Evolutionary conservation across 2,329 filamentous ascomycete species (phyloP), one percentile per base, ranked within the genome.

Genomic region (Diaporthe caulivora): DNA sequence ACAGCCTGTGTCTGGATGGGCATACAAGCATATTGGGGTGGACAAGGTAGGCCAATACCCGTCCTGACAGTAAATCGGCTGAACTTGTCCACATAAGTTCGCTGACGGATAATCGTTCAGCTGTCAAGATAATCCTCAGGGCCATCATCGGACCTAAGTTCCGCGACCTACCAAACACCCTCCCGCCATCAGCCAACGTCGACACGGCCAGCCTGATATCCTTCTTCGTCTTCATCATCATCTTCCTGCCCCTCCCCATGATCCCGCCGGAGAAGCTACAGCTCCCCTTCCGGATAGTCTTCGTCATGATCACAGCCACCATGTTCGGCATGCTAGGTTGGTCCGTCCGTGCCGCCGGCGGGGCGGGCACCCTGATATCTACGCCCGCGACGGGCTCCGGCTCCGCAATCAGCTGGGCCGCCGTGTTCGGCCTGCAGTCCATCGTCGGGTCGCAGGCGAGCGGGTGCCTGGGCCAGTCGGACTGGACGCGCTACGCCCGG

Each of bases 401-500:
- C 10, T 80, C 79, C 72, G 79, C 76, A 37, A 65, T 80, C 29
- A 79, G 77, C 70, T 81, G 78, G 80, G 79, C 78, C 51, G 75
- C 78, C 2, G 74, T 80, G 7, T 80, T 79, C 70, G 79, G 79
- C 5, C 76, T 81, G 18, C 78, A 80, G 70, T 77, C 78, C 3
- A 77, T 81, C n/a, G 75, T 80, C 4, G 79, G 80, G 11, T 76
- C 78, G 5, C 79, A 78, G 73, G 78, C 78, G 57, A 76, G 76
- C 34, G 80, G 79, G 0, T 79, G 77, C 42, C 75, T 81, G 7
- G 79, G 80, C 3, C 79, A 80, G 76, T 78, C 78, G 34, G 80
- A 82, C 68, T 82, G 80, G 80, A 81, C 80, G 17, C 77, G 80
- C 34, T 81, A 80, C 53, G 79, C 80, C 2, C 77, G 76, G 49